Evolutionary conservation across 257 asterid genomes (phyloP), one percentile per base, ranked within the genome.

Genomic region (Solanum commersonii): DNA sequence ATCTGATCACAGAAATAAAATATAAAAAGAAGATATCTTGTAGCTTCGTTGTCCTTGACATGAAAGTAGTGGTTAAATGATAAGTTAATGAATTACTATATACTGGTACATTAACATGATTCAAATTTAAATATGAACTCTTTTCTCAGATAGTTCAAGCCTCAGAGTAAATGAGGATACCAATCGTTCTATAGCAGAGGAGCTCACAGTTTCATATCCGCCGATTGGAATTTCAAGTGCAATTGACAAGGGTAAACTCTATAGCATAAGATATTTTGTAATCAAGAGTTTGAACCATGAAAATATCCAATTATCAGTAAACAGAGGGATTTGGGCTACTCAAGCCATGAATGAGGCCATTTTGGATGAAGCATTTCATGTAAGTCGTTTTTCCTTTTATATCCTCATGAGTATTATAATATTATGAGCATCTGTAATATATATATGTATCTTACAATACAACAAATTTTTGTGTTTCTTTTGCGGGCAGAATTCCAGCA

Each of bases 311-410:
- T 82, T 95, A 91, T 96, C 98, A 86, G 85, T 95, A 89, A 91
- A 93, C 90, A 93, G 92, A 91, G 99, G 98, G 86, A 91, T 96
- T 91, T 96, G 99, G 99, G 99, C 99, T 34, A 96, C 99, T 89
- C 99, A 96, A 94, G 95, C 94, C 90, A 94, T 94, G 98, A 95
- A 96, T 93, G 99, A 96, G 95, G 96, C 96, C 88, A 94, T 95
- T 93, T 95, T 96, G 89, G 97, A 96, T 88, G 99, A 95, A 90
- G 99, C 98, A 85, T 96, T 95, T 94, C 94, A 92, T 90, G 99
- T 96, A 93, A 94, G 95, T 89, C 86, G 0, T 46, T 86, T 70
- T 78, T 89, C 89, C 84, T 88, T 91, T 73, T 85, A 87, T 79
- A 79, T 79, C 16, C 38, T 44, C 37, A 44, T 44, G 67, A 44